Evolutionary conservation across 2,329 filamentous ascomycete genomes (phyloP).

Genomic region (Phyllosticta citrichinensis): DNA sequence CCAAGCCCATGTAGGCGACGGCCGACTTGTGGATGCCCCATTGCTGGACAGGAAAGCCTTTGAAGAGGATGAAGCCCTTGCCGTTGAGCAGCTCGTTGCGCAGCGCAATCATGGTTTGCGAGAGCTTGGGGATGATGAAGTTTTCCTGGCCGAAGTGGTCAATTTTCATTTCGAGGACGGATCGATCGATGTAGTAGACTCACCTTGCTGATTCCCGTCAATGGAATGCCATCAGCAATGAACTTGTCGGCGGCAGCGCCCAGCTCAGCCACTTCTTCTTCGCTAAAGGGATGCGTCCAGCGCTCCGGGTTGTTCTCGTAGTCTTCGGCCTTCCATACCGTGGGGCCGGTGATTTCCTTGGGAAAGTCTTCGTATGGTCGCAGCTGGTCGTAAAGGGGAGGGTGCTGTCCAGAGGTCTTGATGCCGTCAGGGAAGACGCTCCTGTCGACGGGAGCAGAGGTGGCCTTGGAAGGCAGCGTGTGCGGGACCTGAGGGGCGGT

Average conservation of each 20-base stretch:
- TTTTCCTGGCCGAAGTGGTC: conserved; percentile 31
- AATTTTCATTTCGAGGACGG: not conserved
- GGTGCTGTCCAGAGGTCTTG: conserved; percentile 62
- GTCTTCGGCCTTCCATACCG: conserved; percentile 61
- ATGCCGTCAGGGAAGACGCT: conserved; percentile 54
- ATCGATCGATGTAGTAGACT: not conserved
- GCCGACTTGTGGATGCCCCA: conserved; percentile 76
- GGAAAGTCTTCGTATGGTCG: conserved; percentile 61
- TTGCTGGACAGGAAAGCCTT: conserved; percentile 63
- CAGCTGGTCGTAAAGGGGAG: conserved; percentile 56
- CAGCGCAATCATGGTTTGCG: conserved; percentile 43
- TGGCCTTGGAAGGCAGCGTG: conserved; percentile 6
- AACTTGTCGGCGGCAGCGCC: conserved; percentile 58
- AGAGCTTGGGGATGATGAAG: conserved; percentile 52
- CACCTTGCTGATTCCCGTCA: conserved; percentile 61
- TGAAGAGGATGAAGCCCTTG: conserved; percentile 85
- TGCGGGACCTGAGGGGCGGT: conserved; percentile 6
- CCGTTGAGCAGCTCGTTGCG: conserved; percentile 64
- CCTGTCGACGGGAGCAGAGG: conserved; percentile 12
- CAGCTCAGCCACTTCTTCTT: conserved; percentile 58
- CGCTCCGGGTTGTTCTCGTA: conserved; percentile 52
- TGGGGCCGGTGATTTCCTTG: conserved; percentile 58
- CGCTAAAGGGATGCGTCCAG: conserved; percentile 63
- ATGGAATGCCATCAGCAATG: conserved; percentile 51
- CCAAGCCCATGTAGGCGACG: conserved; percentile 80